These are phyloP conservation scores for Ceriops tagal DNA, from an alignment of 345 rosid genomes.

Conservation along the genomic window DNA sequence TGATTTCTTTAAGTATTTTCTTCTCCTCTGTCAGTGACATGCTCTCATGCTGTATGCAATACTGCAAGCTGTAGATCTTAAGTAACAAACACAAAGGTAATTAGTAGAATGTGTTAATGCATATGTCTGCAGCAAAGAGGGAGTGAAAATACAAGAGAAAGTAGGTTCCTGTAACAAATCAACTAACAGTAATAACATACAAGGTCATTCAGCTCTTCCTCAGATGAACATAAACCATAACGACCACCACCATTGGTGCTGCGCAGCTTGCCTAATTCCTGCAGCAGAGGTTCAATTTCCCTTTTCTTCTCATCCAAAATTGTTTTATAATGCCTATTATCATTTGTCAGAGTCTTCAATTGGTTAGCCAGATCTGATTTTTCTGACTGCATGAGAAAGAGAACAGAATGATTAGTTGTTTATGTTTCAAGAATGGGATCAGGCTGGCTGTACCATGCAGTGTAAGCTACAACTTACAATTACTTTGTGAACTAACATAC, in stretches of 20 bases:
- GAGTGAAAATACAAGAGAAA: not conserved
- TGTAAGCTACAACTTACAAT: not conserved
- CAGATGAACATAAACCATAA: constrained; percentile 77
- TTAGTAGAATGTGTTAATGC: constrained; percentile 9
- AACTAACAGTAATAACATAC: constrained; percentile 42
- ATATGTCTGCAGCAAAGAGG: constrained; percentile 9
- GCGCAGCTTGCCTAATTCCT: constrained; percentile 84
- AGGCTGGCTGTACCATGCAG: not conserved
- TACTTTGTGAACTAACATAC: too few species aligned
- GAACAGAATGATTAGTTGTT: not conserved
- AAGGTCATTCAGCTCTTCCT: constrained; percentile 71
- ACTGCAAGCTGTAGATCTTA: constrained; percentile 76
- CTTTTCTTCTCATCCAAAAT: constrained; percentile 61
- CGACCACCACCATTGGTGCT: constrained; percentile 33
- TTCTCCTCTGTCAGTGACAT: constrained; percentile 88
- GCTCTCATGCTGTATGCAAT: constrained; percentile 90
- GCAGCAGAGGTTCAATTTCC: constrained; percentile 81
- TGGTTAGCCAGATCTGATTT: constrained; percentile 45
- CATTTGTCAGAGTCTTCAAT: constrained; percentile 36
- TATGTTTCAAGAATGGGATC: not conserved
- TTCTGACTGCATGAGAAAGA: constrained; percentile 33
- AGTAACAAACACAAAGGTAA: constrained; percentile 23
- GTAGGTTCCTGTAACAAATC: not conserved
- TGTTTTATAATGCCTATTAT: constrained; percentile 34
- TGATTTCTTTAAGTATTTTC: constrained; percentile 82